Conservation (phyloP, 495 filamentous ascomycete species). For the Lophium mytilinum region DNA sequence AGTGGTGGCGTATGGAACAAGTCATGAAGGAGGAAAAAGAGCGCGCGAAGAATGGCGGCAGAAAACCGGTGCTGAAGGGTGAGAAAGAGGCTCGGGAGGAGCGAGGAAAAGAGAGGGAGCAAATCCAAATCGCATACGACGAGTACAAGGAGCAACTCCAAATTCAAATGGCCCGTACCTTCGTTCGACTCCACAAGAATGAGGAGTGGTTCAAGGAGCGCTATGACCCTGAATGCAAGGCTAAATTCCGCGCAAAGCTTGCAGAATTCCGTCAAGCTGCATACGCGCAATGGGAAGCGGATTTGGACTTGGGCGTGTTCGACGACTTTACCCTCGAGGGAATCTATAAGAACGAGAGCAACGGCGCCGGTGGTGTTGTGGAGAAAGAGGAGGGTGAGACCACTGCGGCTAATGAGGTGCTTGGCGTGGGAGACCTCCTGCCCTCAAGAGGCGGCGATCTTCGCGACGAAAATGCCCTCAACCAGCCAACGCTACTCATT, state of each 20-base stretch:
- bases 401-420: slow-evolving; percentile 79
- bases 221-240: slow-evolving; percentile 74
- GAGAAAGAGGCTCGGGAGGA: slow-evolving; percentile 76
- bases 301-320: slow-evolving; percentile 72
- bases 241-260: slow-evolving; percentile 58
- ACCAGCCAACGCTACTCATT: slow-evolving; percentile 84
- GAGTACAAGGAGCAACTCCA: slow-evolving; percentile 89
- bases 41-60: slow-evolving; percentile 62
- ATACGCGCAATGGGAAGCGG: slow-evolving; percentile 77
- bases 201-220: slow-evolving; percentile 98
- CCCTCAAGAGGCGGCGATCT: slow-evolving; percentile 72
- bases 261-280: slow-evolving; percentile 64
- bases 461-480: slow-evolving; percentile 66
- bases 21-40: slow-evolving; percentile 81
- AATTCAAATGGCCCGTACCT: slow-evolving; percentile 77
- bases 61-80: slow-evolving; percentile 62
- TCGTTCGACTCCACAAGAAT: slow-evolving; percentile 81
- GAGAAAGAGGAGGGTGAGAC: slow-evolving; percentile 95
- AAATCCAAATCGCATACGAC: slow-evolving; percentile 90
- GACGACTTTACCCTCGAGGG: slow-evolving; percentile 94
- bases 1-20: slow-evolving; percentile 91
- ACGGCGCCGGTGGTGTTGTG: slow-evolving; percentile 73
- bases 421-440: slow-evolving; percentile 82
- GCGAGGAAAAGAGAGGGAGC: slow-evolving; percentile 76
- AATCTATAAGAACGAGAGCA: slow-evolving; percentile 87